Percentiles rank a stretch among this genome's conserved stretches.
phyloP scores from a whole-genome alignment of 2,329 filamentous ascomycete species.

The Colletotrichum shisoi region DNA sequence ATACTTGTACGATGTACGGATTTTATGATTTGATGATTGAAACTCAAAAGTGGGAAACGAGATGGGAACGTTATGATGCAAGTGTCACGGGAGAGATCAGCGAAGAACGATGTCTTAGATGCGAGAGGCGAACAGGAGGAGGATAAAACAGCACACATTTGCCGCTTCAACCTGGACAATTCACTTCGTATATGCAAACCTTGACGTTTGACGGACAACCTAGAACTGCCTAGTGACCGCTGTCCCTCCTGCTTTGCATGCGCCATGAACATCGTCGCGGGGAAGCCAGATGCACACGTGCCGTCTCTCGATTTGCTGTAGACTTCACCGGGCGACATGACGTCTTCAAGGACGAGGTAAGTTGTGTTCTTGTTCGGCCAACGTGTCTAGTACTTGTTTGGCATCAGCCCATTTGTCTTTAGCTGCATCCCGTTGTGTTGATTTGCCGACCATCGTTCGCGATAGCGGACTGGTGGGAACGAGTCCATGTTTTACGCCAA shows the following conservation, averaged over 20 bases:
- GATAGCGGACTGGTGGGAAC: neutral
- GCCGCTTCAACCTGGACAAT: neutral
- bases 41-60: conserved; percentile 5
- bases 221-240: neutral
- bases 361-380: neutral
- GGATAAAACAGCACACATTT: neutral
- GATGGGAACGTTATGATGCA: neutral
- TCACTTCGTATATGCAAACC: neutral
- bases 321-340: neutral
- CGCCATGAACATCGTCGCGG: no score
- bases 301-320: neutral
- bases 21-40: conserved; percentile 22
- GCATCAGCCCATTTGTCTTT: neutral
- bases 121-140: neutral
- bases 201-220: neutral
- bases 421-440: no score
- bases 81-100: neutral
- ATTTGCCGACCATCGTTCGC: no score
- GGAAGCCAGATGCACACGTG: neutral
- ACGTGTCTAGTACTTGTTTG: neutral
- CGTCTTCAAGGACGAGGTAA: neutral
- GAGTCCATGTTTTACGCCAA: neutral
- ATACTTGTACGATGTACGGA: conserved; percentile 18
- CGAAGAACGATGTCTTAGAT: neutral
- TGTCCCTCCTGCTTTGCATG: neutral